Evolutionary conservation across 176 grass and related monocot genomes (phyloP).

Genomic region (Oryza glaberrima): DNA sequence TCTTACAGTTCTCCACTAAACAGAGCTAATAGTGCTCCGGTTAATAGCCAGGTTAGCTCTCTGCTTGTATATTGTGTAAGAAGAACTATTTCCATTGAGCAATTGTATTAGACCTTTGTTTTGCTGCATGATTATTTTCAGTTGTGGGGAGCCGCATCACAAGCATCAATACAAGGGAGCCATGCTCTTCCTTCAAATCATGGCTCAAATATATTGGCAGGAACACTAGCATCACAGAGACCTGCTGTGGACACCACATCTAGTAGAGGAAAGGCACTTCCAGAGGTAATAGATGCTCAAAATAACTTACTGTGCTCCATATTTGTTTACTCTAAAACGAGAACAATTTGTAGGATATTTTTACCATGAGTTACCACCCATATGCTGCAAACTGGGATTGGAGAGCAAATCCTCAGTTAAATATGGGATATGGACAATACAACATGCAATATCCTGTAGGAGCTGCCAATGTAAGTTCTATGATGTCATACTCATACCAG

Average conservation of each 20-base stretch:
- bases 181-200: conserved; percentile 40
- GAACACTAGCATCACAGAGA: conserved; percentile 36
- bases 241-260: conserved; percentile 6
- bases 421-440: conserved; percentile 49
- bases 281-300: conserved; percentile 48
- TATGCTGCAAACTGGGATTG: conserved; percentile 45
- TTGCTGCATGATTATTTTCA: conserved; percentile 24
- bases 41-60: conserved; percentile 48
- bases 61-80: conserved; percentile 3
- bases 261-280: conserved; percentile 53
- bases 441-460: conserved; percentile 33
- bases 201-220: conserved; percentile 11
- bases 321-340: conserved; percentile 20
- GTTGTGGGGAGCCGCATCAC: conserved; percentile 32
- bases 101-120: conserved; percentile 19
- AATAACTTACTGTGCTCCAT: conserved; percentile 15
- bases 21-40: conserved; percentile 30
- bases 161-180: conserved; percentile 4
- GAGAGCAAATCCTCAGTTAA: conserved; percentile 33
- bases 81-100: neutral
- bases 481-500: neutral
- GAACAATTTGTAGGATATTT: conserved; percentile 54
- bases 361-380: conserved; percentile 44
- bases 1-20: conserved; percentile 39
- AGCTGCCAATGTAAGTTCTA: conserved; percentile 40